Percentiles rank a stretch among this genome's conserved stretches.
phyloP scores from a whole-genome alignment of 148 eudicot species.

The Selenicereus undatus region DNA sequence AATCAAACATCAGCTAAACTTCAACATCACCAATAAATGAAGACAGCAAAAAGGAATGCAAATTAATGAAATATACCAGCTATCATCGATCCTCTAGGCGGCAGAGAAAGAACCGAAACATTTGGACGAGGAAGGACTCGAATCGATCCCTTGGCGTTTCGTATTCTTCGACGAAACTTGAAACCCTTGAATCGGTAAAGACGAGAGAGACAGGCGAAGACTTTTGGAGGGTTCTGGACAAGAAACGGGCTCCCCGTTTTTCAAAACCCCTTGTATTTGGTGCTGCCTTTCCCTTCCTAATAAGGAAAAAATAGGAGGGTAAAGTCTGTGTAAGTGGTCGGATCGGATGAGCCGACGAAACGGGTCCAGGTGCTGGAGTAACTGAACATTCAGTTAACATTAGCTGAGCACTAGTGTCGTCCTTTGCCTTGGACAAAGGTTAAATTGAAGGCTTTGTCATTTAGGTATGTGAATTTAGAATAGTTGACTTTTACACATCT shows the following conservation, averaged over 20 bases:
- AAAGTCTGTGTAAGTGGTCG: background rate
- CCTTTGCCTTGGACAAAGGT: too few relatives aligned
- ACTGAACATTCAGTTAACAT: too few relatives aligned
- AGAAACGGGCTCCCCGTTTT: constrained; percentile 28
- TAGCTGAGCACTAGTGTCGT: too few relatives aligned
- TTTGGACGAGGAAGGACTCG: too few relatives aligned
- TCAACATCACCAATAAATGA: background rate
- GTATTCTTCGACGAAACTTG: constrained; percentile 16
- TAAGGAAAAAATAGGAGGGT: background rate
- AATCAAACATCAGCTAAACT: background rate
- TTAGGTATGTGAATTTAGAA: too few relatives aligned
- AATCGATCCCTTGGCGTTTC: constrained; percentile 22
- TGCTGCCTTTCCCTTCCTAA: too few relatives aligned
- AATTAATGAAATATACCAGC: background rate
- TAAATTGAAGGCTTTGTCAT: too few relatives aligned
- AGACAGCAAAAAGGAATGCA: background rate
- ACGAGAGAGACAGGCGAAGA: background rate
- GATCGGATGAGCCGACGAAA: background rate
- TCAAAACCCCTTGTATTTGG: background rate
- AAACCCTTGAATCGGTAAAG: constrained; percentile 24
- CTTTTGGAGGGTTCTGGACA: background rate
- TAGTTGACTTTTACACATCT: too few relatives aligned
- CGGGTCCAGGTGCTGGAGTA: background rate
- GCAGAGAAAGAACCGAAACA: too few relatives aligned
- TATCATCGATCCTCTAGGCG: background rate